Percentiles rank a stretch among this genome's conserved stretches.
phyloP scores from a whole-genome alignment of 1,284 basidiomycete genomes.

The Boletellus deceptivus region DNA sequence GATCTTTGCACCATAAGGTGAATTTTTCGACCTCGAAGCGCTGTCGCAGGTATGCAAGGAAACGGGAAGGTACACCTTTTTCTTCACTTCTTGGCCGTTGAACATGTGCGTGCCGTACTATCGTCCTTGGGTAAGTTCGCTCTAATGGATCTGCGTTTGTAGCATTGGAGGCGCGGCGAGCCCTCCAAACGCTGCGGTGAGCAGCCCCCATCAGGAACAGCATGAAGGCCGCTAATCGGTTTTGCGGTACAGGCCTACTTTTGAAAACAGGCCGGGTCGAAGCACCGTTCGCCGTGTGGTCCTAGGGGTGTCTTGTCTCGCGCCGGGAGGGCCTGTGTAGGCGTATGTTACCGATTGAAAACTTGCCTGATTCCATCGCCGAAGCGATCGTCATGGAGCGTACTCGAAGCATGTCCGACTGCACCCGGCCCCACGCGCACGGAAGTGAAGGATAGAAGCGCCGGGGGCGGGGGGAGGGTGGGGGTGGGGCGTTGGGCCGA shows the following conservation, averaged over 20 bases:
- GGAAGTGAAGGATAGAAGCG: no score
- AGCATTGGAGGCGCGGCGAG: slow-evolving; percentile 67
- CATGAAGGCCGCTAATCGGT: slow-evolving; percentile 2
- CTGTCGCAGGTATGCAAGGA: slow-evolving; percentile 55
- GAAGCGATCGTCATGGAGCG: no score
- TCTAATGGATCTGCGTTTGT: background rate
- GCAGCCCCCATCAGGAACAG: slow-evolving; percentile 14
- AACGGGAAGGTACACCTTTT: slow-evolving; percentile 63
- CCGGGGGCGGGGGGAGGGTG: no score
- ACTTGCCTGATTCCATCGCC: no score
- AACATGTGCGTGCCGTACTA: slow-evolving; percentile 50
- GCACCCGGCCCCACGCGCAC: no score
- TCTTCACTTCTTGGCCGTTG: slow-evolving; percentile 72
- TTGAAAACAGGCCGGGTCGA: slow-evolving; percentile 10
- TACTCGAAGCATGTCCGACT: no score
- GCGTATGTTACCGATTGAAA: no score
- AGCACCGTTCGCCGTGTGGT: no score
- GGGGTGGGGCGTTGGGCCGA: no score
- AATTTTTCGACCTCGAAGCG: slow-evolving; percentile 68
- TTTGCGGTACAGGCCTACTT: slow-evolving; percentile 26
- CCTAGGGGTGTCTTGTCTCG: no score
- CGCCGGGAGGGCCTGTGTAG: no score
- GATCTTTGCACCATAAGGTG: slow-evolving; percentile 39
- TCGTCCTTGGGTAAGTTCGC: background rate
- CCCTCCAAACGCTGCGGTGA: slow-evolving; percentile 67